Percentiles rank a stretch among this genome's conserved stretches.
Conservation (phyloP, 2,329 filamentous ascomycete species). For the Endothia cerciana region DNA sequence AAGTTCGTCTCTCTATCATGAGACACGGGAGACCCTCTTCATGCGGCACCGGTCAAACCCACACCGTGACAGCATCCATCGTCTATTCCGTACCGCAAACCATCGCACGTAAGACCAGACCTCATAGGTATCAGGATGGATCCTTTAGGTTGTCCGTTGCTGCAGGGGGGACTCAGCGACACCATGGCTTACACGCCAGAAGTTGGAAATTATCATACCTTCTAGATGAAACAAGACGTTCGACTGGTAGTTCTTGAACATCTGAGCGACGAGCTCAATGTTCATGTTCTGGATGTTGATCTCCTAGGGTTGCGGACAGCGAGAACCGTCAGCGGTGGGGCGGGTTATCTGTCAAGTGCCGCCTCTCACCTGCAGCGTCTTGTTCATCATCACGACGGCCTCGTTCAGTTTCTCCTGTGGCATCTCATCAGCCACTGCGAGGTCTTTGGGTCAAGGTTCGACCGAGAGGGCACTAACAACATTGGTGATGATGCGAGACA, state of each 20-base stretch:
- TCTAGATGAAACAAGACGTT: constrained; percentile 97
- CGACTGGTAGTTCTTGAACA: constrained; percentile 99
- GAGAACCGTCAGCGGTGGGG: background rate
- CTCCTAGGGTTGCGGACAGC: constrained; percentile 63
- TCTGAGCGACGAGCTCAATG: constrained; percentile 94
- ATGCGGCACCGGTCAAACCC: too few relatives aligned
- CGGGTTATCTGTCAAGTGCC: constrained; percentile 1
- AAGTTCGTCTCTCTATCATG: background rate
- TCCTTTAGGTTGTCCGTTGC: constrained; percentile 85
- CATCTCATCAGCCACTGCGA: constrained; percentile 23
- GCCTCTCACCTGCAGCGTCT: constrained; percentile 73
- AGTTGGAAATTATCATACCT: constrained; percentile 57
- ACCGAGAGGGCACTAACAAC: constrained; percentile 66
- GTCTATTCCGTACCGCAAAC: background rate
- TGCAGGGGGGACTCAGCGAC: constrained; percentile 41
- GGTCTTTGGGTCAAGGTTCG: background rate
- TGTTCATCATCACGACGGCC: constrained; percentile 89
- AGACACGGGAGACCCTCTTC: background rate
- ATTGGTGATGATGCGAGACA: constrained; percentile 96
- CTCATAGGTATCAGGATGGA: constrained; percentile 56
- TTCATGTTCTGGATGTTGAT: constrained; percentile 99
- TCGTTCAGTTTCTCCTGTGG: constrained; percentile 94
- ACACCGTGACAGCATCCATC: too few relatives aligned
- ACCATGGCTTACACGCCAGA: too few relatives aligned
- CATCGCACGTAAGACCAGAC: background rate